Conservation (phyloP, 495 filamentous ascomycete genomes). For the Penicillium subrubescens region DNA sequence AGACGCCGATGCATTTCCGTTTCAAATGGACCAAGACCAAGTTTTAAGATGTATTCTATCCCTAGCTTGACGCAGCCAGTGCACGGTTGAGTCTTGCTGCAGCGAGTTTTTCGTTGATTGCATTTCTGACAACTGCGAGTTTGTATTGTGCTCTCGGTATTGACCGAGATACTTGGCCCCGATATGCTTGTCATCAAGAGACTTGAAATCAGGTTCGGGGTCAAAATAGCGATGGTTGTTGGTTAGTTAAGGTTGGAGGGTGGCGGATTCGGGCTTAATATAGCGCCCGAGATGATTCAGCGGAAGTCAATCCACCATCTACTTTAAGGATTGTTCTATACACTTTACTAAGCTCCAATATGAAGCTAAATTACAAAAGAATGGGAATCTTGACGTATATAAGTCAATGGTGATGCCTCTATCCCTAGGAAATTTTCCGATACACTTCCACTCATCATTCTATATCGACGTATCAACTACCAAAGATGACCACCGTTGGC, state of each 20-base stretch:
- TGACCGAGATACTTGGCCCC: neutral
- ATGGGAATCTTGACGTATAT: neutral
- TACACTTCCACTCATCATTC: neutral
- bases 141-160: neutral
- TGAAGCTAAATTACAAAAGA: too few relatives aligned
- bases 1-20: neutral
- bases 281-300: neutral
- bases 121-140: neutral
- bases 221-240: neutral
- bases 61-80: neutral
- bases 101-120: neutral
- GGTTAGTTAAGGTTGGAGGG: neutral
- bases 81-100: neutral
- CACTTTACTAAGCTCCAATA: too few relatives aligned
- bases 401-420: neutral
- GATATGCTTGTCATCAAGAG: neutral
- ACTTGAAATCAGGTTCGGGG: neutral
- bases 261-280: neutral
- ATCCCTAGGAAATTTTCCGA: neutral
- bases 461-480: neutral
- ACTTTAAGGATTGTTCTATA: too few relatives aligned
- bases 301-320: neutral
- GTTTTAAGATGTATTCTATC: neutral
- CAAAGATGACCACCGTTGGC: conserved; percentile 11
- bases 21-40: neutral